Evolutionary conservation across 352 stramenopile species (phyloP).

Genomic region (Globisporangium radiosum): DNA sequence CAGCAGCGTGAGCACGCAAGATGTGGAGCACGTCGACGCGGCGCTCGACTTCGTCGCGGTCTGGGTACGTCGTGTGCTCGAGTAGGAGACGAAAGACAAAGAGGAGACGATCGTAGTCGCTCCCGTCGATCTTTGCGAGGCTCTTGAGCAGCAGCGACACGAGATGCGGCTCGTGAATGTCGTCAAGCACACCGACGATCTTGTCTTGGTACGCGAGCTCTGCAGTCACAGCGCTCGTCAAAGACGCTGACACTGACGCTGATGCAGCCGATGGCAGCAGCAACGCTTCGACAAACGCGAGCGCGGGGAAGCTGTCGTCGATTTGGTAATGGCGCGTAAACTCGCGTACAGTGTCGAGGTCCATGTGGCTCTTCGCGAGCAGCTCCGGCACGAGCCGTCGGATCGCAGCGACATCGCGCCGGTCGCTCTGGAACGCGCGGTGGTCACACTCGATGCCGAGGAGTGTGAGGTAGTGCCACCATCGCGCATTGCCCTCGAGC

Average conservation of each 20-base stretch:
- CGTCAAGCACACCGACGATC: conserved; percentile 68
- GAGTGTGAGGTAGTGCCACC: conserved; percentile 78
- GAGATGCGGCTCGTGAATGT: conserved; percentile 71
- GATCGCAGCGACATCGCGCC: conserved; percentile 63
- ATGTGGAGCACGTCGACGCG: conserved; percentile 53
- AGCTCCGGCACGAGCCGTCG: conserved; percentile 51
- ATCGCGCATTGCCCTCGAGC: conserved; percentile 72
- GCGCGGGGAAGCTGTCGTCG: conserved; percentile 62
- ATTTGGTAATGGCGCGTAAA: conserved; percentile 84
- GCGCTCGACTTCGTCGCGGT: conserved; percentile 54
- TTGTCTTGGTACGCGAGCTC: conserved; percentile 64
- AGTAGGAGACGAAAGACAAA: conserved; percentile 73
- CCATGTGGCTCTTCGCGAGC: conserved; percentile 60
- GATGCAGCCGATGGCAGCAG: conserved; percentile 25
- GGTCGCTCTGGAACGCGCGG: conserved; percentile 68
- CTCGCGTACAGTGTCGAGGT: conserved; percentile 77
- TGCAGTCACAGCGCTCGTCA: not conserved
- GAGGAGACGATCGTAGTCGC: conserved; percentile 60
- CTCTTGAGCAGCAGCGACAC: conserved; percentile 48
- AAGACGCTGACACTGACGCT: not conserved
- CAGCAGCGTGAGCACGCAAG: conserved; percentile 24
- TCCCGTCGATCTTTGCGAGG: conserved; percentile 38
- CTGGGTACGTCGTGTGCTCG: conserved; percentile 45
- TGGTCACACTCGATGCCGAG: conserved; percentile 73
- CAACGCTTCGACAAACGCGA: conserved; percentile 63